Evolutionary conservation across 1,284 basidiomycete species (phyloP).

Genomic region (Ustilago hordei): DNA sequence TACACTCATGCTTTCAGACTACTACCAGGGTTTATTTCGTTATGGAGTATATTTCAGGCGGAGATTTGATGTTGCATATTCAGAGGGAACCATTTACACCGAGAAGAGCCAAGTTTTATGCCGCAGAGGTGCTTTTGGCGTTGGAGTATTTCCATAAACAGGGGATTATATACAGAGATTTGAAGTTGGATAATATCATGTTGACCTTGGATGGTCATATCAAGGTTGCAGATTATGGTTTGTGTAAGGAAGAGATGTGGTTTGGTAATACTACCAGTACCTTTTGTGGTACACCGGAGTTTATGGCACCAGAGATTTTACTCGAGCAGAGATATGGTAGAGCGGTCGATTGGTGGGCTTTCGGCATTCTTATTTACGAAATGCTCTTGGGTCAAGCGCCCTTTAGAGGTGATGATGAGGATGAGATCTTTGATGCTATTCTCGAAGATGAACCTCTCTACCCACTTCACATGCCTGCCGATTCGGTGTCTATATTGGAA

Average conservation of each 20-base stretch:
- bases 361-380: constrained; percentile 97
- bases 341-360: constrained; percentile 99
- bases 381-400: constrained; percentile 99
- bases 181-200: constrained; percentile 98
- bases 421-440: constrained; percentile 99
- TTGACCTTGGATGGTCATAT: constrained; percentile 97
- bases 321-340: constrained; percentile 97
- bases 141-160: constrained; percentile 98
- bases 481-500: constrained; percentile 94
- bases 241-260: constrained; percentile 99
- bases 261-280: constrained; percentile 95
- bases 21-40: constrained; percentile 93
- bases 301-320: constrained; percentile 99
- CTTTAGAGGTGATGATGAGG: constrained; percentile 98
- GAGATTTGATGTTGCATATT: constrained; percentile 85
- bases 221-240: constrained; percentile 98
- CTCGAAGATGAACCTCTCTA: constrained; percentile 98
- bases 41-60: constrained; percentile 81
- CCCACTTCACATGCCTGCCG: constrained; percentile 99
- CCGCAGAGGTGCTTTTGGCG: constrained; percentile 95
- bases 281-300: constrained; percentile 99
- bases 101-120: constrained; percentile 94
- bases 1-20: constrained; percentile 99
- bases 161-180: constrained; percentile 87
- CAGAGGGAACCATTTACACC: constrained; percentile 84